These are phyloP conservation scores for Botrytis tulipae DNA, from an alignment of 2,329 filamentous ascomycete genomes.

Conservation along the genomic window DNA sequence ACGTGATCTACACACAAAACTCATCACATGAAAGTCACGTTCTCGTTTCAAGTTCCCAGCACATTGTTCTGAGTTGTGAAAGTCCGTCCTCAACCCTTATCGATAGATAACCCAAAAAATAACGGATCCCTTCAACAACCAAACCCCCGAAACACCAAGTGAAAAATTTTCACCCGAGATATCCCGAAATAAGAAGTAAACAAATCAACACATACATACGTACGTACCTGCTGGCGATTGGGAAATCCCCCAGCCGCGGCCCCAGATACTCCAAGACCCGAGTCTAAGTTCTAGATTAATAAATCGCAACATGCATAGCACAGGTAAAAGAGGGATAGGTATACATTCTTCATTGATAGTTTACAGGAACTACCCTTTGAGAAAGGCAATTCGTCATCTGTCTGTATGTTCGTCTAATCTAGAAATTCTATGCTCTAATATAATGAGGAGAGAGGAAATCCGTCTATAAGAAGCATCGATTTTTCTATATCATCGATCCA, in stretches of 20 bases:
- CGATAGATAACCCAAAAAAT: slow-evolving; percentile 1
- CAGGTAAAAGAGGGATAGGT: neutral
- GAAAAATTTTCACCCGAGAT: slow-evolving; percentile 13
- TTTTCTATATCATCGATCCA: slow-evolving; percentile 4
- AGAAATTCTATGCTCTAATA: slow-evolving; percentile 19
- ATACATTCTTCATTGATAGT: slow-evolving; percentile 14
- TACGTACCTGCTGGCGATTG: neutral
- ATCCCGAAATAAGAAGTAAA: neutral
- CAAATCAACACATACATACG: neutral
- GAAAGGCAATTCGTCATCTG: slow-evolving; percentile 10
- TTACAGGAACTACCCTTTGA: slow-evolving; percentile 13
- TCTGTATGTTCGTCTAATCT: slow-evolving; percentile 17
- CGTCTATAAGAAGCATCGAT: slow-evolving; percentile 4
- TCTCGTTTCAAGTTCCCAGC: neutral
- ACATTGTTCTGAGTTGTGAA: neutral
- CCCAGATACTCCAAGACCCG: neutral
- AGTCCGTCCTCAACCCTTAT: neutral
- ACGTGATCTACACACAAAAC: neutral
- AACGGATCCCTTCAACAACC: neutral
- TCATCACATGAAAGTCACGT: neutral
- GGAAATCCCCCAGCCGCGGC: neutral
- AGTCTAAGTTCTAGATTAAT: neutral
- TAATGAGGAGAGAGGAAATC: slow-evolving; percentile 3
- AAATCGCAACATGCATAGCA: neutral
- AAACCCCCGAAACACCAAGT: neutral